These are phyloP conservation scores for Cutaneotrichosporon cutaneum DNA, from an alignment of 1,284 basidiomycete species.

Conservation along the genomic window DNA sequence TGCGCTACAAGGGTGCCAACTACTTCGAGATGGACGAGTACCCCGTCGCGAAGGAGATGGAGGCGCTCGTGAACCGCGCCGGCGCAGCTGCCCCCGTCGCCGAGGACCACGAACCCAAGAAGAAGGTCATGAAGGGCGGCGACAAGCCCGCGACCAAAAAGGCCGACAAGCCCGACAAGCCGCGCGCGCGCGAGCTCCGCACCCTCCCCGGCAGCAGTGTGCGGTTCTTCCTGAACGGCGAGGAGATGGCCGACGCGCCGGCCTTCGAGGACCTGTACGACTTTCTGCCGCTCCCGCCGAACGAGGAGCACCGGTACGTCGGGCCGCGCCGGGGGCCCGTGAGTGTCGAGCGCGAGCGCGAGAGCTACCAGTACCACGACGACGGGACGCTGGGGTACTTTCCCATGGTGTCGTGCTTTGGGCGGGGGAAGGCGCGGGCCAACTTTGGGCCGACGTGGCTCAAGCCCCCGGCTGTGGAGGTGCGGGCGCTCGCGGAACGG, in stretches of 20 bases:
- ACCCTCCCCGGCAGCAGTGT: slow-evolving; percentile 71
- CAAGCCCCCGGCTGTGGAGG: slow-evolving; percentile 60
- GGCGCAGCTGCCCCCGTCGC: slow-evolving; percentile 42
- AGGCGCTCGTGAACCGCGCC: slow-evolving; percentile 68
- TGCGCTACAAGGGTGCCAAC: slow-evolving; percentile 92
- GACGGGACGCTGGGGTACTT: slow-evolving; percentile 96
- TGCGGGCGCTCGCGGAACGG: slow-evolving; percentile 42
- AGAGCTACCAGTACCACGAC: slow-evolving; percentile 61
- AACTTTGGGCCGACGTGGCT: slow-evolving; percentile 86
- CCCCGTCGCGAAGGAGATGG: slow-evolving; percentile 89
- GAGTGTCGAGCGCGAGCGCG: slow-evolving; percentile 52
- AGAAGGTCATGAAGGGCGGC: slow-evolving; percentile 54
- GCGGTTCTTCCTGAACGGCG: slow-evolving; percentile 90
- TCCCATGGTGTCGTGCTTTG: slow-evolving; percentile 90
- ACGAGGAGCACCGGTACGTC: slow-evolving; percentile 9
- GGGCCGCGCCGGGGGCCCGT: slow-evolving; percentile 12
- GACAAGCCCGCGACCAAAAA: slow-evolving; percentile 10
- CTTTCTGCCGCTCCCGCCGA: slow-evolving; percentile 75
- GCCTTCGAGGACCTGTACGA: slow-evolving; percentile 90
- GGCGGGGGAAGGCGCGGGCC: slow-evolving; percentile 76
- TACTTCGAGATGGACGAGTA: slow-evolving; percentile 97
- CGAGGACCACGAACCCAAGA: slow-evolving; percentile 31
- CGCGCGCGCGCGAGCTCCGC: slow-evolving; percentile 57
- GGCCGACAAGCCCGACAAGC: background rate
- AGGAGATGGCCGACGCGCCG: slow-evolving; percentile 64